A percentile compares a stretch with the other conserved stretches of the same genome.
These are phyloP conservation scores for Russula lepida DNA, from an alignment of 768 basidiomycete genomes.

Conservation along the genomic window DNA sequence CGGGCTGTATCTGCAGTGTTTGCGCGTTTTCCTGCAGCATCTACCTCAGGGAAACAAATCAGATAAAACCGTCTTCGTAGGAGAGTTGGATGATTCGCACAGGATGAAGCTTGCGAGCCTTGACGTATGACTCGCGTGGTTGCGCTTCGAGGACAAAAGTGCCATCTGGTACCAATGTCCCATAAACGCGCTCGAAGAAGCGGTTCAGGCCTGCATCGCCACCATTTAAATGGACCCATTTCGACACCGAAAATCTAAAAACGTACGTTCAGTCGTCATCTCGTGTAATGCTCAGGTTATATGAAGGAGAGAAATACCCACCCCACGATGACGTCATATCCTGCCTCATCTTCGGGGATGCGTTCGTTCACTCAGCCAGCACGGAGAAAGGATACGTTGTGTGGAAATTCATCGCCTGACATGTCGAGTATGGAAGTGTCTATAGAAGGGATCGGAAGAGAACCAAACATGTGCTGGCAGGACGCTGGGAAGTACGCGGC, in stretches of 20 bases:
- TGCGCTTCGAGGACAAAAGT: conserved; percentile 77
- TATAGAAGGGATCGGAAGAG: conserved; percentile 56
- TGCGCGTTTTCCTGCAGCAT: conserved; percentile 54
- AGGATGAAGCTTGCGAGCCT: conserved; percentile 61
- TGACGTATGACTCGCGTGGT: conserved; percentile 74
- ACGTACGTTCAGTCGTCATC: background rate
- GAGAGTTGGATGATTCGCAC: conserved; percentile 28
- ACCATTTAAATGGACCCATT: conserved; percentile 85
- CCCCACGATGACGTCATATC: conserved; percentile 78
- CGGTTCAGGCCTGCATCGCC: conserved; percentile 62
- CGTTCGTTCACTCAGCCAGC: conserved; percentile 63
- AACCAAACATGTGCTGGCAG: conserved; percentile 66
- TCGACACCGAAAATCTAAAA: conserved; percentile 72
- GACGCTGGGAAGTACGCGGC: conserved; percentile 68
- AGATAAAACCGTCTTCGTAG: background rate
- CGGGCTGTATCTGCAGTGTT: conserved; percentile 49
- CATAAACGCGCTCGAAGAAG: conserved; percentile 60
- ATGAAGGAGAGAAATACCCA: conserved; percentile 32
- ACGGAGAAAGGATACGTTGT: conserved; percentile 65
- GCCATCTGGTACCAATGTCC: conserved; percentile 53
- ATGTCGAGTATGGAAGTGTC: conserved; percentile 22
- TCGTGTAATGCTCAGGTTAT: background rate
- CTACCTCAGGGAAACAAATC: conserved; percentile 23
- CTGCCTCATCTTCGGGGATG: conserved; percentile 47
- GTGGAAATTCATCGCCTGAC: conserved; percentile 47